Evolutionary conservation across 495 filamentous ascomycete genomes (phyloP).

Genomic region (Podospora anserina): DNA sequence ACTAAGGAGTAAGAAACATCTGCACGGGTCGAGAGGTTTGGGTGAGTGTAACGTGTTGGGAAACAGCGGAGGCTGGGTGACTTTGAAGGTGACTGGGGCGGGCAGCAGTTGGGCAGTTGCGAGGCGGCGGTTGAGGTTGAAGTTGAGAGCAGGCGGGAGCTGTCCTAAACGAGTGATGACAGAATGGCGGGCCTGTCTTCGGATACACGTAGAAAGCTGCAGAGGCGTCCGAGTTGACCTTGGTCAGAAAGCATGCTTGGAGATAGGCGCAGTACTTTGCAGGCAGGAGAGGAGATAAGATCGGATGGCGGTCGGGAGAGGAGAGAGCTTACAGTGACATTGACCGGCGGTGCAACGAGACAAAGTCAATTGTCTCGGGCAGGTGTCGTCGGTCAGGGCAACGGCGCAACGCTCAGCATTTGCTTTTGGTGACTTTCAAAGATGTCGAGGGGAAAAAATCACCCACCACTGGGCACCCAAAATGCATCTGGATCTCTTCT

Average conservation of each 20-base stretch:
- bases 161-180: constrained; percentile 20
- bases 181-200: constrained; percentile 7
- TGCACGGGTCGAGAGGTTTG: constrained; percentile 3
- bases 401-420: background rate
- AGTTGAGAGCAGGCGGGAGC: background rate
- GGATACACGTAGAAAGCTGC: constrained; percentile 11
- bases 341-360: constrained; percentile 22
- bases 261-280: no score
- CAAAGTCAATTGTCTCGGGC: constrained; percentile 30
- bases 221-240: background rate
- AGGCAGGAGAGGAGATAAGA: background rate
- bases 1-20: constrained; percentile 19
- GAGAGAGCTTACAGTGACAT: constrained; percentile 33
- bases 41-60: constrained; percentile 11
- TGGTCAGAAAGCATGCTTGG: constrained; percentile 12
- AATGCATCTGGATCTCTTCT: background rate
- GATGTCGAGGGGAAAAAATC: background rate
- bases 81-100: constrained; percentile 10
- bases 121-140: background rate
- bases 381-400: background rate
- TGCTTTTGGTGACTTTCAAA: background rate
- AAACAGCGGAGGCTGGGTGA: constrained; percentile 1
- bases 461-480: background rate
- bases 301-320: background rate
- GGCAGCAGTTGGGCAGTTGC: constrained; percentile 6